A percentile compares a stretch with the other conserved stretches of the same genome.
These are phyloP conservation scores for Abelmoschus esculentus DNA, from an alignment of 345 rosid species.

Conservation along the genomic window DNA sequence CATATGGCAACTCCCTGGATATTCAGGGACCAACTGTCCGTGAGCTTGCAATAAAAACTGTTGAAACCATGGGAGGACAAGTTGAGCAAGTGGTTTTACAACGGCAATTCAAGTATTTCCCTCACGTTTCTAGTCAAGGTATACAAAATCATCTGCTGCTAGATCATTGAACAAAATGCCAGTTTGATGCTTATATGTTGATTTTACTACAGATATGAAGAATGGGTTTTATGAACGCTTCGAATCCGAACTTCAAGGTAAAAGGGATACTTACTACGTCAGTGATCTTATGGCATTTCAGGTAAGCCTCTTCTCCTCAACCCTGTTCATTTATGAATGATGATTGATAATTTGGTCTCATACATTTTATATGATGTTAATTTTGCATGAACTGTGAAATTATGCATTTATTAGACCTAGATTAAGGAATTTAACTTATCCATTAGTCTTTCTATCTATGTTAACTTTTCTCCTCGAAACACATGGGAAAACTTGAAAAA, in stretches of 20 bases:
- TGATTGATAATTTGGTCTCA: not conserved
- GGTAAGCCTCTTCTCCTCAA: constrained; percentile 11
- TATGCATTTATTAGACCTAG: constrained; percentile 9
- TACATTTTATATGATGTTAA: not conserved
- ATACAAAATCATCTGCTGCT: constrained; percentile 19
- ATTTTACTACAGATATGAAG: constrained; percentile 43
- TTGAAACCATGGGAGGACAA: constrained; percentile 36
- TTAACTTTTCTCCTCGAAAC: too few relatives aligned
- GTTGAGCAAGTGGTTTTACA: constrained; percentile 45
- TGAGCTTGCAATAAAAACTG: constrained; percentile 35
- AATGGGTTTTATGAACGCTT: constrained; percentile 53
- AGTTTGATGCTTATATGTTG: constrained; percentile 3
- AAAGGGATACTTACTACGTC: constrained; percentile 44
- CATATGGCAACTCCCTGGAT: constrained; percentile 45
- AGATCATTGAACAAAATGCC: not conserved
- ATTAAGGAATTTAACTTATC: constrained; percentile 1
- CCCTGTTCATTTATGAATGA: not conserved
- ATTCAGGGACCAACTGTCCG: constrained; percentile 34
- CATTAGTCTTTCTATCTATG: not conserved
- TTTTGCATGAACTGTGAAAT: constrained; percentile 5
- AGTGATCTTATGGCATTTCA: constrained; percentile 62
- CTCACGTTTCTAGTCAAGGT: constrained; percentile 58
- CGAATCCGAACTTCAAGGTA: constrained; percentile 58
- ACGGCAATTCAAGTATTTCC: constrained; percentile 56
- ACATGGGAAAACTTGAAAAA: too few relatives aligned